A percentile compares a stretch with the other conserved stretches of the same genome.
Conservation (phyloP, 2,329 filamentous ascomycete species). For the Epichloe sp. region DNA sequence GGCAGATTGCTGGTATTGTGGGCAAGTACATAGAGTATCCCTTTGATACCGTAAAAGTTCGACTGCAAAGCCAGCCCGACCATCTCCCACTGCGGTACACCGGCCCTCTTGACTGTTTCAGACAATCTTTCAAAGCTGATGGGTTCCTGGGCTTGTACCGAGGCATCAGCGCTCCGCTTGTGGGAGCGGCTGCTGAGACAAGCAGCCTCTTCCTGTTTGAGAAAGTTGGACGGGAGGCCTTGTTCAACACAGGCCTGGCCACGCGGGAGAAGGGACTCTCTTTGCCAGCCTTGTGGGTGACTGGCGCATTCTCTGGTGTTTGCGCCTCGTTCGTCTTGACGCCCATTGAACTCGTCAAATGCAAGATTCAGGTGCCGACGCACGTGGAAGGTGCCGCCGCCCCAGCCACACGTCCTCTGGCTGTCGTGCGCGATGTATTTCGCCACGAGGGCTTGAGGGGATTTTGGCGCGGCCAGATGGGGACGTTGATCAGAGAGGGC, state of each 20-base stretch:
- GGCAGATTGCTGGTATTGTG: constrained; percentile 64
- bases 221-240: constrained; percentile 53
- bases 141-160: constrained; percentile 77
- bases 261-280: constrained; percentile 49
- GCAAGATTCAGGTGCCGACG: constrained; percentile 79
- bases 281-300: constrained; percentile 61
- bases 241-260: constrained; percentile 40
- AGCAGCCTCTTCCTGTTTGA: constrained; percentile 91
- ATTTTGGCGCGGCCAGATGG: constrained; percentile 92
- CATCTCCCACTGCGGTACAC: constrained; percentile 67
- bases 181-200: constrained; percentile 84
- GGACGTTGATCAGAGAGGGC: constrained; percentile 85
- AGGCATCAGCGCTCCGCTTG: constrained; percentile 79
- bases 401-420: constrained; percentile 47
- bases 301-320: constrained; percentile 75
- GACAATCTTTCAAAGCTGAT: constrained; percentile 66
- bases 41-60: constrained; percentile 96
- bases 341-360: constrained; percentile 94
- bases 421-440: constrained; percentile 68
- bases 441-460: constrained; percentile 69
- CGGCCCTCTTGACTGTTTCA: constrained; percentile 87
- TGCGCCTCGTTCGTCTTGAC: constrained; percentile 87
- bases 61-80: constrained; percentile 89
- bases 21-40: constrained; percentile 98
- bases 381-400: constrained; percentile 27